These are phyloP conservation scores for Cladophialophora chaetospira DNA, from an alignment of 2,329 filamentous ascomycete species.

Conservation along the genomic window DNA sequence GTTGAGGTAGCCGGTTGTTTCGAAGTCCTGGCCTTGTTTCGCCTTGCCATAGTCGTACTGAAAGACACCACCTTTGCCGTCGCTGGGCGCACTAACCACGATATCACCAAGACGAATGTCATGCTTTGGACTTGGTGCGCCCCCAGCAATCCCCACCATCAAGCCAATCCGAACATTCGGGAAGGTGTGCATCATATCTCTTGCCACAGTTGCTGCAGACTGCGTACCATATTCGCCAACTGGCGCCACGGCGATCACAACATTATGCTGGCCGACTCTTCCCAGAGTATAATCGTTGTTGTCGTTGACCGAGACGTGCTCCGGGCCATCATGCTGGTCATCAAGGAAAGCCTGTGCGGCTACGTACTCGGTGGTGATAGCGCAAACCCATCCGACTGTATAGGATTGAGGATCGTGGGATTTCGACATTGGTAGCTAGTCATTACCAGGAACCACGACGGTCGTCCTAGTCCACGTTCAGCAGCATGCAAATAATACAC, in stretches of 20 bases:
- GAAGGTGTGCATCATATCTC: conserved; percentile 38
- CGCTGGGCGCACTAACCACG: conserved; percentile 31
- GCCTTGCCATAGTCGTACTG: conserved; percentile 37
- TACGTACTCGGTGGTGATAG: conserved; percentile 41
- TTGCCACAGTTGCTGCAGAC: conserved; percentile 39
- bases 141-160: conserved; percentile 50
- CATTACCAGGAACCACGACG: no score
- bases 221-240: conserved; percentile 37
- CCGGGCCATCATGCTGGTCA: conserved; percentile 38
- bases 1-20: conserved; percentile 25
- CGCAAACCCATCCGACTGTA: conserved; percentile 51
- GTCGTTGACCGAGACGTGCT: conserved; percentile 27
- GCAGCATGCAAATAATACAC: no score
- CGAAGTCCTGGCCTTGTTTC: conserved; percentile 24
- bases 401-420: conserved; percentile 38
- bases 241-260: conserved; percentile 39
- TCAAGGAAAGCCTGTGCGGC: conserved; percentile 47
- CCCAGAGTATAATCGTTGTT: conserved; percentile 39
- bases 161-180: conserved; percentile 41
- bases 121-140: conserved; percentile 32
- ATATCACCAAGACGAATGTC: conserved; percentile 40
- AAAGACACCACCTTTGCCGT: conserved; percentile 33
- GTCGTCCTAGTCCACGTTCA: no score
- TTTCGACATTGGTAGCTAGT: no score
- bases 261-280: conserved; percentile 36